Conservation (phyloP, 805 yeast genomes). For the Barnettozyma salicaria region DNA sequence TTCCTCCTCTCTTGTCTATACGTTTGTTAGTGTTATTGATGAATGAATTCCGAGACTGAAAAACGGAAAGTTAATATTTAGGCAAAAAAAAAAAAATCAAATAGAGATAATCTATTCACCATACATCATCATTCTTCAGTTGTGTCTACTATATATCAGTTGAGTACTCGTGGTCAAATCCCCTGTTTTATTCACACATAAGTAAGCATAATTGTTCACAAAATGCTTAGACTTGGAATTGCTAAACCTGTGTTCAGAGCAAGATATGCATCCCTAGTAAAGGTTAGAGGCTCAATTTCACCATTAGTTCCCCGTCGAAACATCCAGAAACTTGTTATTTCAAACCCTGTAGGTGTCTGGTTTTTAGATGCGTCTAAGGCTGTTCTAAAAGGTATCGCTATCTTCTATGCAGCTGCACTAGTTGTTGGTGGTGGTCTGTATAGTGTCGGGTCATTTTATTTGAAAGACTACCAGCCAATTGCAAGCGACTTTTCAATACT, state of each 20-base stretch:
- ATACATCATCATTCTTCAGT: no score
- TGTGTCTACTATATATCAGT: no score
- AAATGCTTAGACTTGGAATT: no score
- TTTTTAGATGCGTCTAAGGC: conserved; percentile 10
- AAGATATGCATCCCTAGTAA: background rate
- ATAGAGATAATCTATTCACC: no score
- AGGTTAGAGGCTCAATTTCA: background rate
- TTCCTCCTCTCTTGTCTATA: background rate
- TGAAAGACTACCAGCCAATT: conserved; percentile 13
- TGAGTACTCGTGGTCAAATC: no score
- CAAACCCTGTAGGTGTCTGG: conserved; percentile 5
- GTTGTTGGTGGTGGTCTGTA: conserved; percentile 9
- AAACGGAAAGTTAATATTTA: no score
- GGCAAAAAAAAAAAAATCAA: no score
- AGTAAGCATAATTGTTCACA: no score
- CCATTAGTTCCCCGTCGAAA: background rate
- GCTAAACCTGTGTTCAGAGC: conserved; percentile 1
- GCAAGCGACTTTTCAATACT: conserved; percentile 9
- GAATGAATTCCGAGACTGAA: no score
- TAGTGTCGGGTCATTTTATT: conserved; percentile 4
- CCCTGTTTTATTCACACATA: no score
- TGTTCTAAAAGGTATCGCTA: conserved; percentile 13
- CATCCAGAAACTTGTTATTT: conserved; percentile 4
- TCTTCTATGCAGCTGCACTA: conserved; percentile 13
- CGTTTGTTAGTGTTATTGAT: background rate